Evolutionary conservation across 2,329 filamentous ascomycete species (phyloP).

Genomic region (Acrocalymma vagum): DNA sequence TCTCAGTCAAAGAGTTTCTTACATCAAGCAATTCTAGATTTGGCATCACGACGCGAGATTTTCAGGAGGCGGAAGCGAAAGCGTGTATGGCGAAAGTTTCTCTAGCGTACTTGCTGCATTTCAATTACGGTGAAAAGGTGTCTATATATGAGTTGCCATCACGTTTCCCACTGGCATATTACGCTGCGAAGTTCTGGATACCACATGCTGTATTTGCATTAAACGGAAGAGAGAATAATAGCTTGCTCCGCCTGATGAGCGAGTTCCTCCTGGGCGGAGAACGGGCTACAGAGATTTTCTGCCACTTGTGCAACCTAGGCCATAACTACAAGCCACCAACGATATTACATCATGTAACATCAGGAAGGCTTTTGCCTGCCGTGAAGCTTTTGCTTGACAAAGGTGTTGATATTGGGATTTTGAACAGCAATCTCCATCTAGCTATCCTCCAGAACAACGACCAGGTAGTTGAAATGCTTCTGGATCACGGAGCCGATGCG

Average conservation of each 20-base stretch:
- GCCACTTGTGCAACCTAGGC: constrained; percentile 19
- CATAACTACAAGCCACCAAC: too few relatives aligned
- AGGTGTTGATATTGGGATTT: too few relatives aligned
- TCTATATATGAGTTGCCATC: constrained; percentile 1
- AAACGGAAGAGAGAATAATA: constrained; percentile 13
- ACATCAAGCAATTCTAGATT: neutral
- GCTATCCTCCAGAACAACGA: too few relatives aligned
- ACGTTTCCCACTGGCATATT: constrained; percentile 23
- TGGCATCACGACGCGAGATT: constrained; percentile 1
- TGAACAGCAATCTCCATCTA: too few relatives aligned
- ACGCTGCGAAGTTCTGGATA: constrained; percentile 31
- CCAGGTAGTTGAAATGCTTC: too few relatives aligned
- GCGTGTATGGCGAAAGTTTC: too few relatives aligned
- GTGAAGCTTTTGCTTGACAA: too few relatives aligned
- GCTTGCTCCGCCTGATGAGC: too few relatives aligned
- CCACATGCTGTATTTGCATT: constrained; percentile 15
- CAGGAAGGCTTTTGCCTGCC: too few relatives aligned
- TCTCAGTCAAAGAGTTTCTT: too few relatives aligned
- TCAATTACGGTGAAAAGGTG: neutral
- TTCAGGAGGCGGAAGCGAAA: constrained; percentile 5
- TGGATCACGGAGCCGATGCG: too few relatives aligned
- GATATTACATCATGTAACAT: constrained; percentile 18
- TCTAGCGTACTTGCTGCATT: constrained; percentile 21
- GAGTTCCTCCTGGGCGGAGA: too few relatives aligned
- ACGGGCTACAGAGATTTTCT: constrained; percentile 16